phyloP scores from a whole-genome alignment of 2,329 filamentous ascomycete species.

The Diaporthe caulivora region DNA sequence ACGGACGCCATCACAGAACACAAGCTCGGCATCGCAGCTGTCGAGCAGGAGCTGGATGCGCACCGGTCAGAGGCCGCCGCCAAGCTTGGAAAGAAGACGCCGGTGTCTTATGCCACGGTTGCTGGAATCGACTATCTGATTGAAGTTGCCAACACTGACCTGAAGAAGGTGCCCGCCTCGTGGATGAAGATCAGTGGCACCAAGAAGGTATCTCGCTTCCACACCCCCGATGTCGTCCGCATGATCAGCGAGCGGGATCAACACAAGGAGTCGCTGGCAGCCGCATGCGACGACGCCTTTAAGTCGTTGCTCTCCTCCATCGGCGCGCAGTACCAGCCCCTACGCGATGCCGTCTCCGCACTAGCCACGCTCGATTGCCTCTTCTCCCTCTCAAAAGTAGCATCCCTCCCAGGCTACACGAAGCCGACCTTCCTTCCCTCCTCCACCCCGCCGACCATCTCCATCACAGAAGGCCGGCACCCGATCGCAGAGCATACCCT shows the following conservation, averaged over 20 bases:
- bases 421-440: constrained; percentile 78
- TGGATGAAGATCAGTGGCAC: constrained; percentile 97
- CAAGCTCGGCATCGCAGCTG: constrained; percentile 89
- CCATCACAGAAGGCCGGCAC: constrained; percentile 82
- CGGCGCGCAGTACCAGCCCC: constrained; percentile 85
- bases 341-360: constrained; percentile 88
- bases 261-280: constrained; percentile 91
- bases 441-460: constrained; percentile 74
- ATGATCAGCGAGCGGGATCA: constrained; percentile 91
- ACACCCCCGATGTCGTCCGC: constrained; percentile 89
- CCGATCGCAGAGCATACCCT: constrained; percentile 96
- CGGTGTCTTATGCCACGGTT: constrained; percentile 84
- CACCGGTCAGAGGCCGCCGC: constrained; percentile 79
- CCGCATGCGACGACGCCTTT: constrained; percentile 91
- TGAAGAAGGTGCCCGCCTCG: constrained; percentile 90
- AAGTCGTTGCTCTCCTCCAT: constrained; percentile 78
- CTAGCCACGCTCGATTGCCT: constrained; percentile 92
- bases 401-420: constrained; percentile 86
- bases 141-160: constrained; percentile 84
- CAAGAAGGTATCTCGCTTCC: constrained; percentile 91
- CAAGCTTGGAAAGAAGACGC: constrained; percentile 76
- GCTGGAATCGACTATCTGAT: constrained; percentile 95
- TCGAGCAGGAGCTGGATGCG: constrained; percentile 88
- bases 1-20: constrained; percentile 90
- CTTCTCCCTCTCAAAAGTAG: constrained; percentile 85